Percentiles rank a stretch among this genome's conserved stretches.
phyloP scores from a whole-genome alignment of 208 protist genomes.

The Leishmania major region DNA sequence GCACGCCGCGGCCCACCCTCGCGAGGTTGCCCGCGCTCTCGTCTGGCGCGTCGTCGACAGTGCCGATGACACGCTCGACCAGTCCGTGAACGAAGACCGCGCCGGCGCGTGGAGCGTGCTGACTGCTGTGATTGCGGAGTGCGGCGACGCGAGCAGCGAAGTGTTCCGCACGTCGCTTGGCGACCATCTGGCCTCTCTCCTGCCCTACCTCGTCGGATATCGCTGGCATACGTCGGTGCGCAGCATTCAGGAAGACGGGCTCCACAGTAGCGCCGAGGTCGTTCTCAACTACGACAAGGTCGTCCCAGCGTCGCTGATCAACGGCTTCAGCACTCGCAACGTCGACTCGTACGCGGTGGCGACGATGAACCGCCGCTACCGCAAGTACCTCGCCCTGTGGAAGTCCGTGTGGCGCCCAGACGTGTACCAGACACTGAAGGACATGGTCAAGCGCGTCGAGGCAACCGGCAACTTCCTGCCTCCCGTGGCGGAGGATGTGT shows the following conservation, averaged over 20 bases:
- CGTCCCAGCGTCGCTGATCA: conserved; percentile 58
- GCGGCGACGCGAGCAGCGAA: conserved; percentile 48
- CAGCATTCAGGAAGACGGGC: conserved; percentile 25
- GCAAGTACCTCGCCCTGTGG: conserved; percentile 54
- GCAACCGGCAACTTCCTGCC: conserved; percentile 56
- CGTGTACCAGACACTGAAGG: conserved; percentile 65
- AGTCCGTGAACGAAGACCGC: conserved; percentile 49
- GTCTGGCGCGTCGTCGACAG: conserved; percentile 86
- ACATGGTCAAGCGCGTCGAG: conserved; percentile 47
- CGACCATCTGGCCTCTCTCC: conserved; percentile 65
- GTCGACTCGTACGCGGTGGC: conserved; percentile 31
- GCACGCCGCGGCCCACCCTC: conserved; percentile 59
- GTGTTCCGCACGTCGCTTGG: conserved; percentile 62
- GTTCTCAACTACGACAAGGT: conserved; percentile 45
- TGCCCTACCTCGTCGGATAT: conserved; percentile 73
- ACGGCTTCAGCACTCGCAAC: conserved; percentile 28
- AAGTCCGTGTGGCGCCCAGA: conserved; percentile 68
- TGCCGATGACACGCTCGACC: conserved; percentile 44
- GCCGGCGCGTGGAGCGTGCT: conserved; percentile 78
- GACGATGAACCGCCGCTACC: conserved; percentile 41
- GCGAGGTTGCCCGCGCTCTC: conserved; percentile 76
- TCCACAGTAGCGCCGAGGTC: conserved; percentile 17
- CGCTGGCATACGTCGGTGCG: conserved; percentile 65
- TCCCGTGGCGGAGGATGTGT: conserved; percentile 34
- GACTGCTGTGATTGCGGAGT: conserved; percentile 64